Conservation (phyloP, 768 basidiomycete species). For the Psilocybe cubensis region DNA sequence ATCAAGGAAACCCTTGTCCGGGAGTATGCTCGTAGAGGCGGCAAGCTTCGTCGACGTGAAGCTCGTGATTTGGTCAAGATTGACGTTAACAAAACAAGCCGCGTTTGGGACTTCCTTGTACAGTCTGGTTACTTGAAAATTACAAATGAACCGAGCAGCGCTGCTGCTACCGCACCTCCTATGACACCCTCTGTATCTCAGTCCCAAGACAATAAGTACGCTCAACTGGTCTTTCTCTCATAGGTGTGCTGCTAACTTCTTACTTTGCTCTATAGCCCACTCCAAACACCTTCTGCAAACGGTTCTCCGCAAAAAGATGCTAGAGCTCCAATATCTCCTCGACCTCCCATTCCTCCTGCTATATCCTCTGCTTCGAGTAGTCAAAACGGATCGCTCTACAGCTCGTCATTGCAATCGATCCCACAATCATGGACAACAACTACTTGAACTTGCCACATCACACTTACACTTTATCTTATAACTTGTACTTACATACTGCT, state of each 20-base stretch:
- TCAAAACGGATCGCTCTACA: constrained; percentile 42
- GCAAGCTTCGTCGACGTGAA: constrained; percentile 85
- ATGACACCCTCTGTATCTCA: constrained; percentile 33
- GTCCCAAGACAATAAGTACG: constrained; percentile 41
- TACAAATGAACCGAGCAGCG: constrained; percentile 47
- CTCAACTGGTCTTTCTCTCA: constrained; percentile 3
- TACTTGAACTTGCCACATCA: constrained; percentile 13
- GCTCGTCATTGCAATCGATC: constrained; percentile 33
- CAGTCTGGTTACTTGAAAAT: constrained; percentile 84
- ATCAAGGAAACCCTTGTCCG: constrained; percentile 95
- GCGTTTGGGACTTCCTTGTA: constrained; percentile 93
- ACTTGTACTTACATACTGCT: constrained; percentile 30
- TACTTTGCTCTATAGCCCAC: constrained; percentile 9
- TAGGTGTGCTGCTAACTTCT: constrained; percentile 1
- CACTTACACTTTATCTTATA: constrained; percentile 25
- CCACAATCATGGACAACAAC: constrained; percentile 31
- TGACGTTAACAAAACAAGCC: constrained; percentile 90
- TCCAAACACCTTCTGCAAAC: constrained; percentile 28
- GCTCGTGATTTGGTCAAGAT: constrained; percentile 91
- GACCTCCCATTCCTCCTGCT: constrained; percentile 31
- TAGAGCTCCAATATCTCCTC: constrained; percentile 29
- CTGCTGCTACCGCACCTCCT: constrained; percentile 45
- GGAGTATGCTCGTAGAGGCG: constrained; percentile 89
- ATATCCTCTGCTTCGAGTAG: constrained; percentile 36
- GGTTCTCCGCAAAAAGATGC: constrained; percentile 41